Conservation (phyloP, 2,329 filamentous ascomycete species). For the Magnaporthiopsis rhizophila region DNA sequence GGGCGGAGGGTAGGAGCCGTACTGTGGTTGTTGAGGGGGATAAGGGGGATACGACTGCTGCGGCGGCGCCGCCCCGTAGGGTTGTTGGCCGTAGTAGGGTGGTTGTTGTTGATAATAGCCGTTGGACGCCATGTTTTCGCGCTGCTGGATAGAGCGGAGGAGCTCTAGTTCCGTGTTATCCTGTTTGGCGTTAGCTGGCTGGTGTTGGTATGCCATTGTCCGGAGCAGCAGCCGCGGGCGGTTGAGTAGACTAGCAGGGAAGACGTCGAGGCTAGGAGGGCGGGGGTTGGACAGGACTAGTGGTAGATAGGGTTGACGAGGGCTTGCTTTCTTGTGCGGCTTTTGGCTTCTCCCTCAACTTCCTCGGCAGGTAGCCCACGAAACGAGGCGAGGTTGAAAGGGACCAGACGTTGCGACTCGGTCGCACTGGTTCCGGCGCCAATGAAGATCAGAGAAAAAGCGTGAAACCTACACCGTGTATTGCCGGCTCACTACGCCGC, state of each 20-base stretch:
- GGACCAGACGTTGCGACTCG: background rate
- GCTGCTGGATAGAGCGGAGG: background rate
- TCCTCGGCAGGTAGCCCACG: background rate
- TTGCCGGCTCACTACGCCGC: background rate
- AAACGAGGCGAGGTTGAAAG: background rate
- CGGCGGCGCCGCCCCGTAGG: constrained; percentile 2
- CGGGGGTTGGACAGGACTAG: background rate
- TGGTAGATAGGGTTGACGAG: background rate
- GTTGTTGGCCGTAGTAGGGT: constrained; percentile 1
- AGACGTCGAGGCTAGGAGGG: background rate
- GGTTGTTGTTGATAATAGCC: constrained; percentile 6
- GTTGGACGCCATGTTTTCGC: constrained; percentile 5
- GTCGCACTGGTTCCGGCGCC: no score
- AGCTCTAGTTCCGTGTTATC: constrained; percentile 1
- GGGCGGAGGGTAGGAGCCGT: background rate
- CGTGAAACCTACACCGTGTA: background rate
- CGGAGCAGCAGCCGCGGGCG: background rate
- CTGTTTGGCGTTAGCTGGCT: background rate
- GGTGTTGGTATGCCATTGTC: background rate
- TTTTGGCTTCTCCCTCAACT: background rate
- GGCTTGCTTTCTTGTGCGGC: background rate
- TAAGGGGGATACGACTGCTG: constrained; percentile 3
- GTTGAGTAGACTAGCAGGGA: background rate
- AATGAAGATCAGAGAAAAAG: background rate
- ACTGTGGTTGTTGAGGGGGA: background rate